Evolutionary conservation across 164 flowering plant genomes (phyloP).

Genomic region (Stephania japonica): DNA sequence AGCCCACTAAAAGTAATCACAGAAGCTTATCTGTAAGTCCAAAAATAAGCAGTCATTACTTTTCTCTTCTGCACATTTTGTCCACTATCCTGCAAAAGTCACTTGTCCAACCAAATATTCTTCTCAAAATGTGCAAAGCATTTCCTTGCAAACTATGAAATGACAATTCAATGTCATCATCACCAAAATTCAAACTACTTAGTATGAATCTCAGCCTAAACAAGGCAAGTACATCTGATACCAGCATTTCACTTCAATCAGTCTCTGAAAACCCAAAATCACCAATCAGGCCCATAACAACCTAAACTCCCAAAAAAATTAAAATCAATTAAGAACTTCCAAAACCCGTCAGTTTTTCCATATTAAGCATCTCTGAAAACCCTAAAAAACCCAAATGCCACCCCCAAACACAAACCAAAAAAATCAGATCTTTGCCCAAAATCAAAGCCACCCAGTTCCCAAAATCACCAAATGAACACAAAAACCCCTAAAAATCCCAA

Average conservation of each 20-base stretch:
- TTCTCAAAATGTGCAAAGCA: background rate
- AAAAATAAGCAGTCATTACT: background rate
- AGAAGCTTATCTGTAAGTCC: background rate
- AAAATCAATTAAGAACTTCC: background rate
- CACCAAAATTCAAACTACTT: background rate
- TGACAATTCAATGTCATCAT: background rate
- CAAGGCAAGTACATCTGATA: background rate
- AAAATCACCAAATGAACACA: background rate
- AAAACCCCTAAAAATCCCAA: background rate
- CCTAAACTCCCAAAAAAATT: background rate
- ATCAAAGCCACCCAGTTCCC: background rate
- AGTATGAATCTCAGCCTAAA: background rate
- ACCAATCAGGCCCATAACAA: slow-evolving; percentile 2
- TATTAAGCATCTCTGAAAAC: no score
- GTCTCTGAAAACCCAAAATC: background rate
- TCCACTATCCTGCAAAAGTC: no score
- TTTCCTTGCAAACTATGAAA: background rate
- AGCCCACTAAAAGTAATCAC: background rate
- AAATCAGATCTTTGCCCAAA: background rate
- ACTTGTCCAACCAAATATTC: background rate
- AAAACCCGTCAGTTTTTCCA: background rate
- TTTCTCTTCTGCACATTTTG: background rate
- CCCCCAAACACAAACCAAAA: background rate
- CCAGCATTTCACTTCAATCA: background rate
- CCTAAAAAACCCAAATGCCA: background rate